Base-by-base conservation (phyloP, 805 yeast genomes). In the Kuraishia floccosa region DNA sequence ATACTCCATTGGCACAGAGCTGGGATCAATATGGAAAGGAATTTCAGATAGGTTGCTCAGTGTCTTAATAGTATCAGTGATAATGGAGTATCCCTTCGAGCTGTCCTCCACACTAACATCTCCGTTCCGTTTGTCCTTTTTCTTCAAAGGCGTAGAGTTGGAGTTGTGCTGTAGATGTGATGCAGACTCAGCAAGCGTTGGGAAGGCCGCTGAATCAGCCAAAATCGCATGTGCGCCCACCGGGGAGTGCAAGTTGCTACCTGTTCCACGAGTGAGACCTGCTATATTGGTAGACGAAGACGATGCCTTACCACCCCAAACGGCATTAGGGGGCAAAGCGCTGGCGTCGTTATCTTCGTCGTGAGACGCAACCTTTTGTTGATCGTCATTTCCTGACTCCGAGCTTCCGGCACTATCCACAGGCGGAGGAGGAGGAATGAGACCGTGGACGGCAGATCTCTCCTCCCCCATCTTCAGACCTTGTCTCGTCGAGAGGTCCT, bases 401-500 rank as follows among this genome's bases (percentile, higher is more conserved):
- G n/a, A n/a, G n/a, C n/a, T n/a, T n/a, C n/a, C n/a, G n/a, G n/a
- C 34, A 8, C 42, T 31, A 12, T 36, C 38, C 11, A 47, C 35
- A 30, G 41, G 47, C 17, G 46, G 40, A 15, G 47, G 38, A 4
- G 57, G 54, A 11, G 52, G 47, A 27, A 42, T 50, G 33, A 52
- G 38, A n/a, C 58, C 56, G 33, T 54, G 54, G 21, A 58, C 44
- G 16, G 58, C 58, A 5, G 49, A 41, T 35, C 55, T 46, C 29
- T 47, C 49, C 30, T 42, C 47, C n/a, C n/a, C n/a, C 68, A 72
- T 71, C 45, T 69, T 73, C 40, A 72, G 63, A 43, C 76, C 74
- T 41, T 74, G 76, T 50, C 82, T 79, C 3, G 91, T 81, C 4
- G 86, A 75, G 46, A 83, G 63, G 47, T 83, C 93, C 48, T 83